Evolutionary conservation across 345 rosid genomes (phyloP).

Genomic region (Pistacia vera): DNA sequence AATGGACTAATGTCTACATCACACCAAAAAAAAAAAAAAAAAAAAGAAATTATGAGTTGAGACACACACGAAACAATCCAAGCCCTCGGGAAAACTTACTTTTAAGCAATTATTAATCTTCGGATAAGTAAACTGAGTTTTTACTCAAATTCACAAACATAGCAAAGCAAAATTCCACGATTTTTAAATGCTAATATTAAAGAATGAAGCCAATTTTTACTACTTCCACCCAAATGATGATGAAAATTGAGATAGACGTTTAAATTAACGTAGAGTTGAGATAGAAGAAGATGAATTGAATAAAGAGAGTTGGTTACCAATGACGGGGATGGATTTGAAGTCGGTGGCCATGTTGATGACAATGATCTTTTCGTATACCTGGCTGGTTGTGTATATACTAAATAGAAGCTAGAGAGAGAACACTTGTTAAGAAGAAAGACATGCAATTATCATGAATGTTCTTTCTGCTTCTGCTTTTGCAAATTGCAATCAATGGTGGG

Average conservation of each 20-base stretch:
- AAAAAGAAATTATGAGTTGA: no score
- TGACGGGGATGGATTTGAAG: conserved; percentile 20
- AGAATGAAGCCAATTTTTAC: background rate
- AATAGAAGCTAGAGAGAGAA: no score
- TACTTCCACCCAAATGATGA: background rate
- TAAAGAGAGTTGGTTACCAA: background rate
- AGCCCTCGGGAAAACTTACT: conserved; percentile 2
- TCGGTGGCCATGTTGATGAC: conserved; percentile 1
- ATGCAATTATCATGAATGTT: no score
- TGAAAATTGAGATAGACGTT: background rate
- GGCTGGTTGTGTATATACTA: no score
- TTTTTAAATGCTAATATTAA: no score
- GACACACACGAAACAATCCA: background rate
- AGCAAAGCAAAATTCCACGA: background rate
- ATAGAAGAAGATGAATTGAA: background rate
- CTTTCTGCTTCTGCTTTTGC: no score
- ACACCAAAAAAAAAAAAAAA: background rate
- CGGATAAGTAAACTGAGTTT: background rate
- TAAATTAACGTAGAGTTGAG: background rate
- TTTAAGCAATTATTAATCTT: background rate
- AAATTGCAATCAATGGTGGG: no score
- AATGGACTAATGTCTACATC: conserved; percentile 65
- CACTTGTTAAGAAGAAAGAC: no score
- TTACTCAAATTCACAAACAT: background rate
- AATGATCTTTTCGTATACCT: no score